phyloP scores from a whole-genome alignment of 2,329 filamentous ascomycete species.

The Ascochyta viciae-villosae region DNA sequence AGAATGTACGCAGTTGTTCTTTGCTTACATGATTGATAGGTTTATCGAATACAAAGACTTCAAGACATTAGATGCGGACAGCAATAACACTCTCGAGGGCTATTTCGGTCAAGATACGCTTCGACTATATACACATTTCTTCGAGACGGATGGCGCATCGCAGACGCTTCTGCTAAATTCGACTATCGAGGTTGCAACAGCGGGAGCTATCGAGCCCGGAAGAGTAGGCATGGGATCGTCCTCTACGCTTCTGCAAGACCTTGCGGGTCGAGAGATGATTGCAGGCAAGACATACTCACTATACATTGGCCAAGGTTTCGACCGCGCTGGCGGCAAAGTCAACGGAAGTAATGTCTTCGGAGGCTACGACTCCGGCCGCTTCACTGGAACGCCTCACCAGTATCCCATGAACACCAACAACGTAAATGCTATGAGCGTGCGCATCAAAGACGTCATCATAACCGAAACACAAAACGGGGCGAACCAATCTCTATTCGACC shows the following conservation, averaged over 20 bases:
- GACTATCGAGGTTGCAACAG: conserved; percentile 45
- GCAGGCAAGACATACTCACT: conserved; percentile 52
- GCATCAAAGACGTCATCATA: conserved; percentile 51
- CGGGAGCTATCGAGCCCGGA: conserved; percentile 41
- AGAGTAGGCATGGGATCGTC: conserved; percentile 51
- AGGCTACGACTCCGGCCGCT: conserved; percentile 55
- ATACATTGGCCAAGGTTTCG: conserved; percentile 53
- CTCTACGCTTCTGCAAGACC: conserved; percentile 50
- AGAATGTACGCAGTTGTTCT: neutral
- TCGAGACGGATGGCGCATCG: conserved; percentile 48
- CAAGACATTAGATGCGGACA: conserved; percentile 36
- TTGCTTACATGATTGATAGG: conserved; percentile 28
- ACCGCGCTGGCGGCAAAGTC: conserved; percentile 49
- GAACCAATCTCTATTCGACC: conserved; percentile 48
- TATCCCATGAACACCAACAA: conserved; percentile 42
- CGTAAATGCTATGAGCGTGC: conserved; percentile 48
- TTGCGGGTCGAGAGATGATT: conserved; percentile 46
- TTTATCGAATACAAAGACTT: conserved; percentile 33
- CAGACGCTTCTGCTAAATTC: conserved; percentile 46
- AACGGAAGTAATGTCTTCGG: conserved; percentile 55
- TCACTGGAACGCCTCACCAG: conserved; percentile 45
- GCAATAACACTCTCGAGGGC: conserved; percentile 31
- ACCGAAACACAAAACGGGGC: conserved; percentile 35
- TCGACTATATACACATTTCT: conserved; percentile 51
- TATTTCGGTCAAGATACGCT: conserved; percentile 46